These are phyloP conservation scores for Tuber indicum DNA, from an alignment of 495 filamentous ascomycete genomes.

Conservation along the genomic window DNA sequence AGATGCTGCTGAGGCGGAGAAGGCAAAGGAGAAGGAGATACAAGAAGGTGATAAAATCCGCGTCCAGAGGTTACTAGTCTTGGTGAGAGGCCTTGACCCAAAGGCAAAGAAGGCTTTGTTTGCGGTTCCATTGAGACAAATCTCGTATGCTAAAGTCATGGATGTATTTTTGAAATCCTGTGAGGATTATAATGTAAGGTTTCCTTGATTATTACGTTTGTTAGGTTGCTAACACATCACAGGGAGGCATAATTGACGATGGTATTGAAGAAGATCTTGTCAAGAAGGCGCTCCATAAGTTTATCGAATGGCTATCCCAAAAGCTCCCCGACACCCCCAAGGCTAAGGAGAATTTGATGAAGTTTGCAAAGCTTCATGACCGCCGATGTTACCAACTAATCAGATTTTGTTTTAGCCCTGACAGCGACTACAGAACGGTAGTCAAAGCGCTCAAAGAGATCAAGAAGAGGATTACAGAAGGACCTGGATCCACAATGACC, in stretches of 20 bases:
- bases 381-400: constrained; percentile 85
- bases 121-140: constrained; percentile 69
- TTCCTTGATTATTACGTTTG: constrained; percentile 12
- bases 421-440: constrained; percentile 86
- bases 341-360: constrained; percentile 57
- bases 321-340: constrained; percentile 64
- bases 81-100: constrained; percentile 69
- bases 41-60: constrained; percentile 76
- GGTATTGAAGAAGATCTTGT: constrained; percentile 53
- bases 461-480: constrained; percentile 66
- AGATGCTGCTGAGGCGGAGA: constrained; percentile 49
- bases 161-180: constrained; percentile 68
- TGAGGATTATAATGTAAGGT: constrained; percentile 67
- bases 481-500: constrained; percentile 50
- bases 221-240: constrained; percentile 15
- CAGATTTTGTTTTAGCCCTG: constrained; percentile 72
- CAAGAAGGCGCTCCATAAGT: constrained; percentile 33
- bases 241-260: constrained; percentile 74
- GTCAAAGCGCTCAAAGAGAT: constrained; percentile 85
- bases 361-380: constrained; percentile 87
- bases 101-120: constrained; percentile 83
- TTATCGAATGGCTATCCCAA: constrained; percentile 54
- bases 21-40: constrained; percentile 48
- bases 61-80: constrained; percentile 72
- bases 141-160: constrained; percentile 61